Percentiles rank a stretch among this genome's conserved stretches.
phyloP scores from a whole-genome alignment of 768 basidiomycete genomes.

The Crepidotus variabilis region DNA sequence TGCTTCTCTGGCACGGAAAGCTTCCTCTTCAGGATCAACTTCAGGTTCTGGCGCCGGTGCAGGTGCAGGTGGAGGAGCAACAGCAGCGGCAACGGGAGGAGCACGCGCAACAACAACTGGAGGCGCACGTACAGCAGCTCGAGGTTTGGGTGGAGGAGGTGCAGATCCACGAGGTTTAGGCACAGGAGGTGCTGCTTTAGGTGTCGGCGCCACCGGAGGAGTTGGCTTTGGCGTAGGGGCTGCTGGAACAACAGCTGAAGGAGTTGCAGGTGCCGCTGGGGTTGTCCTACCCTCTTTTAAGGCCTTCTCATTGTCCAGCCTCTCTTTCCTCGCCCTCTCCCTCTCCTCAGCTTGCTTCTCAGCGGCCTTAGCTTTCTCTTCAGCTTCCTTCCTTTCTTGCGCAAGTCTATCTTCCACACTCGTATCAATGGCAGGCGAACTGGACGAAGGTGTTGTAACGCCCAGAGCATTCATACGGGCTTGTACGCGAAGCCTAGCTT shows the following conservation, averaged over 20 bases:
- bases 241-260: constrained; percentile 18
- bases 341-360: constrained; percentile 82
- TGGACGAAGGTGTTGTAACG: constrained; percentile 47
- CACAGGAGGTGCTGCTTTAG: constrained; percentile 33
- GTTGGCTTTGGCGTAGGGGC: constrained; percentile 21
- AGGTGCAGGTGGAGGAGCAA: constrained; percentile 21
- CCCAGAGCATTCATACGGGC: constrained; percentile 86
- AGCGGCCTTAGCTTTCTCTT: constrained; percentile 74
- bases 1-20: constrained; percentile 64
- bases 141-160: constrained; percentile 29
- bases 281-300: constrained; percentile 44
- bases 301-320: constrained; percentile 73
- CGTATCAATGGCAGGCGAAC: constrained; percentile 59
- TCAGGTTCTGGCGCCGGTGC: constrained; percentile 30
- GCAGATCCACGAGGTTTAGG: constrained; percentile 38
- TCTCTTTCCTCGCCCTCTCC: constrained; percentile 65
- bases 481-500: constrained; percentile 79
- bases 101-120: too few species aligned
- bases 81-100: constrained; percentile 18
- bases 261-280: constrained; percentile 28
- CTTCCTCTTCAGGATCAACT: constrained; percentile 77
- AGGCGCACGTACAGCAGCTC: constrained; percentile 12
- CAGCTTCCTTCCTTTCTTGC: constrained; percentile 87
- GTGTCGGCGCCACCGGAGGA: constrained; percentile 25
- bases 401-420: constrained; percentile 82